Conservation (phyloP, 1,139 yeast species). For the Blastobotrys buckinghamii region DNA sequence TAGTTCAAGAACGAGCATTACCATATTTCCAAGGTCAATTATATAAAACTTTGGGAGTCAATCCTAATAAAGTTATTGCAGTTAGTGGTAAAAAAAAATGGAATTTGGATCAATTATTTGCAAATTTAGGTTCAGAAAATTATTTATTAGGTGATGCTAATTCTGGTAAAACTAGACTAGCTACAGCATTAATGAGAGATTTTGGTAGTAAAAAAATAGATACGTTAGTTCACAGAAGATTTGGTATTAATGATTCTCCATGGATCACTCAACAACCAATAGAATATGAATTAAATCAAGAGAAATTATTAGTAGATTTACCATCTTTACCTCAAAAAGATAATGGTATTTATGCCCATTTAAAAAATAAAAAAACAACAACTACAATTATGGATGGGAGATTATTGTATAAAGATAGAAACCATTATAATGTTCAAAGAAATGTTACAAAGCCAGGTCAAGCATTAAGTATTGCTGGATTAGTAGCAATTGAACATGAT, state of each 20-base stretch:
- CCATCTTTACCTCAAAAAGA: constrained; percentile 22
- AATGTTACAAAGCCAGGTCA: constrained; percentile 23
- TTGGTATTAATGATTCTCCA: constrained; percentile 16
- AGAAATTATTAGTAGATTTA: constrained; percentile 20
- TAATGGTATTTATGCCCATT: constrained; percentile 16
- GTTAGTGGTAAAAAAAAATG: constrained; percentile 49
- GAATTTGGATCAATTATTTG: constrained; percentile 40
- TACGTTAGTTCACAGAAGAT: constrained; percentile 5
- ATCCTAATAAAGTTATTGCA: constrained; percentile 43
- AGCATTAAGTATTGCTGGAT: constrained; percentile 27
- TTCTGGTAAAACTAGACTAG: constrained; percentile 66
- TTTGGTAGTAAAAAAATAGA: constrained; percentile 5
- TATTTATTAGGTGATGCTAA: constrained; percentile 70
- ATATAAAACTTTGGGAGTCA: constrained; percentile 37
- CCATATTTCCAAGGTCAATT: constrained; percentile 45
- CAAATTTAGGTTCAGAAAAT: constrained; percentile 39
- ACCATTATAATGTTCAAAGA: constrained; percentile 15
- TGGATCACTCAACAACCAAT: constrained; percentile 23
- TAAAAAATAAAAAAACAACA: background rate
- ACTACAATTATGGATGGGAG: background rate
- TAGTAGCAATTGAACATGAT: constrained; percentile 20
- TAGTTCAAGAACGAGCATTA: constrained; percentile 36
- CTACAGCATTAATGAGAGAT: constrained; percentile 14
- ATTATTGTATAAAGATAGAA: constrained; percentile 16
- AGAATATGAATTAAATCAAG: constrained; percentile 17